Percentiles rank a stretch among this genome's conserved stretches.
Conservation (phyloP, 2,329 filamentous ascomycete genomes). For the Curvularia spicifera region DNA sequence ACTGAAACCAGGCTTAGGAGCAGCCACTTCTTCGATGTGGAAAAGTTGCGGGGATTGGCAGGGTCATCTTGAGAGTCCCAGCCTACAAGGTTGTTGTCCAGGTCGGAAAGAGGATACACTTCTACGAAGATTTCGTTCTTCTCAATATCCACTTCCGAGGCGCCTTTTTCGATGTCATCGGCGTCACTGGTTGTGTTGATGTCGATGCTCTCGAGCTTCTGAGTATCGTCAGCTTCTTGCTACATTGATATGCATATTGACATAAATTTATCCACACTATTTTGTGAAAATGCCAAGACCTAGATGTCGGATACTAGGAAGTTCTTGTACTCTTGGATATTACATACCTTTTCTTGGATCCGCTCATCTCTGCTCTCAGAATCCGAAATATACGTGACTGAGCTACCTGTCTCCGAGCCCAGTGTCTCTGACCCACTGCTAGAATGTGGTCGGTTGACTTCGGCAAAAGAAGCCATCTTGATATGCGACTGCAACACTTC, state of each 20-base stretch:
- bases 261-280: neutral
- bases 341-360: slow-evolving; percentile 16
- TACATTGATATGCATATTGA: neutral
- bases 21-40: slow-evolving; percentile 35
- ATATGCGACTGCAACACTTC: neutral
- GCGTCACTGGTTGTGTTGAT: slow-evolving; percentile 32
- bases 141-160: slow-evolving; percentile 39
- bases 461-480: slow-evolving; percentile 27
- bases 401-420: slow-evolving; percentile 28
- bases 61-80: slow-evolving; percentile 48
- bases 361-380: slow-evolving; percentile 23
- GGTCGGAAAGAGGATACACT: slow-evolving; percentile 41
- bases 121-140: slow-evolving; percentile 38
- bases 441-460: slow-evolving; percentile 27
- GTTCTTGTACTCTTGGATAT: neutral
- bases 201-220: slow-evolving; percentile 11
- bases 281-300: neutral
- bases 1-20: slow-evolving; percentile 37
- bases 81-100: slow-evolving; percentile 45
- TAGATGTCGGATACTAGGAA: neutral
- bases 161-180: slow-evolving; percentile 40
- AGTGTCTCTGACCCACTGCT: slow-evolving; percentile 33
- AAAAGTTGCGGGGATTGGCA: slow-evolving; percentile 43
- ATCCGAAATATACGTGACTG: slow-evolving; percentile 26
- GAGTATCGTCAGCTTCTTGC: neutral